phyloP scores from a whole-genome alignment of 768 basidiomycete genomes.

The Paxillus rubicundulus region DNA sequence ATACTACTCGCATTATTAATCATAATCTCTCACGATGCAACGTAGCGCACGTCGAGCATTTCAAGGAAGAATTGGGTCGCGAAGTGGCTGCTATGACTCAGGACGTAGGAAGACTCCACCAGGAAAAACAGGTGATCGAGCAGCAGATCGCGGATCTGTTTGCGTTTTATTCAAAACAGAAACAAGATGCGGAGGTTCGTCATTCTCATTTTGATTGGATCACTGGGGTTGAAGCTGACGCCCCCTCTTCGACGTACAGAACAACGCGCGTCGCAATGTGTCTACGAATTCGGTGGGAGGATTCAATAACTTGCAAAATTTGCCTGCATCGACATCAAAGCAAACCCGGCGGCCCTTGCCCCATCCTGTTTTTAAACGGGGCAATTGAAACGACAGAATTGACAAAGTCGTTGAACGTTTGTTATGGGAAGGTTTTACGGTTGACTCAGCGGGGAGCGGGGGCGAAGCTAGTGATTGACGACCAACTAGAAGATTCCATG shows the following conservation, averaged over 20 bases:
- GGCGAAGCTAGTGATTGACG: not conserved
- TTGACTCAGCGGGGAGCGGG: not conserved
- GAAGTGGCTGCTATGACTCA: slow-evolving; percentile 74
- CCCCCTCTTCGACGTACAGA: slow-evolving; percentile 13
- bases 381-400: slow-evolving; percentile 6
- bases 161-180: slow-evolving; percentile 69
- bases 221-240: not conserved
- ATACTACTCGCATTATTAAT: not conserved
- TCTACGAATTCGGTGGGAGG: slow-evolving; percentile 20
- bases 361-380: slow-evolving; percentile 27
- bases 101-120: slow-evolving; percentile 66
- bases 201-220: not conserved
- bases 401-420: not conserved
- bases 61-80: slow-evolving; percentile 74
- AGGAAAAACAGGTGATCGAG: slow-evolving; percentile 62
- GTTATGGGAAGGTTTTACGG: too few relatives aligned
- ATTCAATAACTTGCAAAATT: slow-evolving; percentile 25
- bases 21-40: slow-evolving; percentile 4
- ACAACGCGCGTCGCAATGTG: slow-evolving; percentile 20
- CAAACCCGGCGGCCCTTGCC: slow-evolving; percentile 30
- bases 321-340: slow-evolving; percentile 21
- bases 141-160: slow-evolving; percentile 73
- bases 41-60: slow-evolving; percentile 81
- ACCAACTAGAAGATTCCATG: not conserved
- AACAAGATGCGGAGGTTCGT: slow-evolving; percentile 38